A percentile compares a stretch with the other conserved stretches of the same genome.
These are phyloP conservation scores for Penicillium canescens DNA, from an alignment of 495 filamentous ascomycete genomes.

Conservation along the genomic window DNA sequence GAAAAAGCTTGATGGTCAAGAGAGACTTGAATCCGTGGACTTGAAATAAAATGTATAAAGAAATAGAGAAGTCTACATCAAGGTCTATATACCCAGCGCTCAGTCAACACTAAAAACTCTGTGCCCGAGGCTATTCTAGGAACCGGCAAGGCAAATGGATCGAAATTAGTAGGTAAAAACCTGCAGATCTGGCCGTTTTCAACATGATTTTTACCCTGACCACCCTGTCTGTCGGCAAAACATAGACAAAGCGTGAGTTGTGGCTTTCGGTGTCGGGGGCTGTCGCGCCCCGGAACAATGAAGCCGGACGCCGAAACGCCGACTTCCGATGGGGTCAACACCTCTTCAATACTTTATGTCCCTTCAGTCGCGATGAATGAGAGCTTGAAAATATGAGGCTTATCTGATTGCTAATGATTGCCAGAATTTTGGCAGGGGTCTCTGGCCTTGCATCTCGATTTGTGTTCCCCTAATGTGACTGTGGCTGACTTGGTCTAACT, in stretches of 20 bases:
- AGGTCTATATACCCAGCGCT: neutral
- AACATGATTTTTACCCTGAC: neutral
- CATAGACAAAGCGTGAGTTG: neutral
- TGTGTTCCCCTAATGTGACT: too few species aligned
- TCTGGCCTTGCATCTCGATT: too few species aligned
- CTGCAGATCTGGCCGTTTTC: neutral
- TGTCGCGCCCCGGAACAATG: neutral
- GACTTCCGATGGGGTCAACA: constrained; percentile 5
- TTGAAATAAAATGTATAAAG: neutral
- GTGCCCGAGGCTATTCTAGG: neutral
- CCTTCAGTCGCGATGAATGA: too few species aligned
- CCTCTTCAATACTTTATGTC: too few species aligned
- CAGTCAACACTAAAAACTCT: neutral
- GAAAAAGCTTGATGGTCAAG: neutral
- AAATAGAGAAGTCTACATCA: neutral
- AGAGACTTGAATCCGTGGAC: neutral
- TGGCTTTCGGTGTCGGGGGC: neutral
- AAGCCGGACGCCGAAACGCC: constrained; percentile 13
- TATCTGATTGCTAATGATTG: too few species aligned
- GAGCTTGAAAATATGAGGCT: too few species aligned
- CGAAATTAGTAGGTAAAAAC: neutral
- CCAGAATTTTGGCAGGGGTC: too few species aligned
- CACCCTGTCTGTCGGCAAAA: neutral
- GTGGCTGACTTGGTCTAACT: too few species aligned
- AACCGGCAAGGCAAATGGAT: neutral